These are phyloP conservation scores for Botryosphaeria dothidea DNA, from an alignment of 2,329 filamentous ascomycete species.

Conservation along the genomic window DNA sequence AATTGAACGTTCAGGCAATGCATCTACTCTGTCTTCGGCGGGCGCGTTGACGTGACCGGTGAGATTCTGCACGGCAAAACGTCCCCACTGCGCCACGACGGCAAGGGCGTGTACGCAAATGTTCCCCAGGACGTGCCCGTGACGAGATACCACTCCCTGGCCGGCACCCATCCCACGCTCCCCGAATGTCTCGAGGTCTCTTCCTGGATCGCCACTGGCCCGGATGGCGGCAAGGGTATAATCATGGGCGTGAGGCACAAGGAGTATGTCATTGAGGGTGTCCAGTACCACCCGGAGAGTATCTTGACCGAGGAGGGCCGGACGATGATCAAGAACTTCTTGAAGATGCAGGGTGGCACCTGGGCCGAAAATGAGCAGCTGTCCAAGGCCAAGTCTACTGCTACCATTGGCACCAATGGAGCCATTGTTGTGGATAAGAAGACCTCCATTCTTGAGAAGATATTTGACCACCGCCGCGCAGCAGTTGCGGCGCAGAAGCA, in stretches of 20 bases:
- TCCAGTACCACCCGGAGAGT: constrained; percentile 97
- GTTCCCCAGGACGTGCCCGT: constrained; percentile 80
- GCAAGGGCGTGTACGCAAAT: constrained; percentile 86
- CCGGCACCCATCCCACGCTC: constrained; percentile 84
- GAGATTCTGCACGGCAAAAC: constrained; percentile 98
- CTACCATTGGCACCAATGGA: constrained; percentile 25
- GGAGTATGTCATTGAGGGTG: constrained; percentile 85
- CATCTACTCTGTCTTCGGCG: constrained; percentile 92
- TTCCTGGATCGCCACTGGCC: constrained; percentile 79
- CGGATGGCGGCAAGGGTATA: constrained; percentile 75
- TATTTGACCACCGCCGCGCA: constrained; percentile 78
- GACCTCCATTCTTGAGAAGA: constrained; percentile 84
- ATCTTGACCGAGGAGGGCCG: constrained; percentile 90
- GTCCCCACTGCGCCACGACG: constrained; percentile 83
- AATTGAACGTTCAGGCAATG: constrained; percentile 65
- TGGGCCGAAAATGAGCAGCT: constrained; percentile 78
- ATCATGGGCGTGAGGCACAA: constrained; percentile 98
- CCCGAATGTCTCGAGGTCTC: constrained; percentile 85
- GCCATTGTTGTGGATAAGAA: constrained; percentile 56
- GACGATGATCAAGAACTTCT: constrained; percentile 88
- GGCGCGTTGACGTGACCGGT: constrained; percentile 85
- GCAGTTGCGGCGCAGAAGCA: constrained; percentile 78
- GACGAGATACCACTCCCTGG: constrained; percentile 94
- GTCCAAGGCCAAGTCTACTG: constrained; percentile 38
- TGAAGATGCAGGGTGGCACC: constrained; percentile 83